These are phyloP conservation scores for Aquanectria penicillioides DNA, from an alignment of 2,329 filamentous ascomycete species.

Conservation along the genomic window DNA sequence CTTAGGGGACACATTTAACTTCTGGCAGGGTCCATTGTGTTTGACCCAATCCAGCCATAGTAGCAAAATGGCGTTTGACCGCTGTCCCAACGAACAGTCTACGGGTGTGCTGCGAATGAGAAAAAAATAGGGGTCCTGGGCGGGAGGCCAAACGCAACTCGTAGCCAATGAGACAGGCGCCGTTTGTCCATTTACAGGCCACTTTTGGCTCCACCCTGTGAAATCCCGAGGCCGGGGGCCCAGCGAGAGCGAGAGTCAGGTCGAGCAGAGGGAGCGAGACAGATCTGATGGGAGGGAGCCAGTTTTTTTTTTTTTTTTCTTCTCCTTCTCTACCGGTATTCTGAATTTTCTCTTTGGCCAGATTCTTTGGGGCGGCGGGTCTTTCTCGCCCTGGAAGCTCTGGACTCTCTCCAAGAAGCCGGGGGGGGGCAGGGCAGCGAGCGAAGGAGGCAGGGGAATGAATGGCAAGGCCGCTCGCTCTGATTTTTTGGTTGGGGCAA, in stretches of 20 bases:
- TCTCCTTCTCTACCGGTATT: background rate
- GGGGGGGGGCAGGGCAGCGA: no score
- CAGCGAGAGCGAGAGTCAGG: background rate
- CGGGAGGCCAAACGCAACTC: background rate
- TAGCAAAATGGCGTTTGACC: conserved; percentile 20
- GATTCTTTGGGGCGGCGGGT: no score
- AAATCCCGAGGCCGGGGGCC: no score
- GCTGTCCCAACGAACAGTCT: conserved; percentile 16
- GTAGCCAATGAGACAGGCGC: conserved; percentile 31
- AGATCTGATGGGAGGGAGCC: no score
- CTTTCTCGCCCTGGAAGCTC: no score
- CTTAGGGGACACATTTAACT: conserved; percentile 21
- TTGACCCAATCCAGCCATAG: conserved; percentile 38
- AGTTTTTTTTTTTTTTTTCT: background rate
- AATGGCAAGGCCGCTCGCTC: no score
- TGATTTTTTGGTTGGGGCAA: background rate
- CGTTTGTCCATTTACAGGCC: conserved; percentile 24
- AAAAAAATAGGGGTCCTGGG: conserved; percentile 36
- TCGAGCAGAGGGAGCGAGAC: no score
- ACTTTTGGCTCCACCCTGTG: conserved; percentile 3
- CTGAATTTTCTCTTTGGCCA: no score
- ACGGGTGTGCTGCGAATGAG: background rate
- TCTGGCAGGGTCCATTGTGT: conserved; percentile 16
- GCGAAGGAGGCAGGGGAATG: no score
- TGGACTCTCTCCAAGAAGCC: no score